These are phyloP conservation scores for Graphilbum fragrans DNA, from an alignment of 2,329 filamentous ascomycete species.

Conservation along the genomic window DNA sequence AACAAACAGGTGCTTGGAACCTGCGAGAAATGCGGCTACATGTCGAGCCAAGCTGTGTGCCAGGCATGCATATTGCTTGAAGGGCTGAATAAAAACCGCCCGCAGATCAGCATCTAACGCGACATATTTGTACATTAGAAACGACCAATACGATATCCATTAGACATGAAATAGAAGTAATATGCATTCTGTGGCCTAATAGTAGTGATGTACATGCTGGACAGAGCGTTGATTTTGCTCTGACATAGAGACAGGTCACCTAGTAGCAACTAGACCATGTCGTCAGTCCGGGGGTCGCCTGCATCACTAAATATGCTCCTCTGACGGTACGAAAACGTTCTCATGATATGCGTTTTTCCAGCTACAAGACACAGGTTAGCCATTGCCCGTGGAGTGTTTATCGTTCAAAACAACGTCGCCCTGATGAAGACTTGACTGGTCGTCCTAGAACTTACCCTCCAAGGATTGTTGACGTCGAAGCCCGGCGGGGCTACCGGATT, in stretches of 20 bases:
- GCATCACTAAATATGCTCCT: not conserved
- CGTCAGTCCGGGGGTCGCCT: no score
- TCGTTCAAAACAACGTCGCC: not conserved
- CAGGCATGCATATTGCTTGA: slow-evolving; percentile 89
- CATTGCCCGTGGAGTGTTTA: not conserved
- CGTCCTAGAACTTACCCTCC: slow-evolving; percentile 42
- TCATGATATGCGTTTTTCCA: slow-evolving; percentile 41
- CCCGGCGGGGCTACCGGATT: slow-evolving; percentile 41
- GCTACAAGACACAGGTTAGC: slow-evolving; percentile 19
- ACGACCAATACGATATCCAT: no score
- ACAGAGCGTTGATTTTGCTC: not conserved
- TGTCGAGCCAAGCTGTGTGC: slow-evolving; percentile 87
- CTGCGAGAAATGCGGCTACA: slow-evolving; percentile 83
- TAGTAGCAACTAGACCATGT: no score
- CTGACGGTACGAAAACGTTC: slow-evolving; percentile 4
- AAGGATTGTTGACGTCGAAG: slow-evolving; percentile 51
- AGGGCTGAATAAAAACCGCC: slow-evolving; percentile 70
- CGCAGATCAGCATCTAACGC: slow-evolving; percentile 42
- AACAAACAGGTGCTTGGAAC: slow-evolving; percentile 66
- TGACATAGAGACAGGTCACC: no score
- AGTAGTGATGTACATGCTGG: not conserved
- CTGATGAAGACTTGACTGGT: not conserved
- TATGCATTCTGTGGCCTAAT: not conserved
- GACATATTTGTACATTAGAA: not conserved
- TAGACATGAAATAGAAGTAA: not conserved